phyloP scores from a whole-genome alignment of 225 moss, liverwort and hornwort genomes.

The Physcomitrium patens region DNA sequence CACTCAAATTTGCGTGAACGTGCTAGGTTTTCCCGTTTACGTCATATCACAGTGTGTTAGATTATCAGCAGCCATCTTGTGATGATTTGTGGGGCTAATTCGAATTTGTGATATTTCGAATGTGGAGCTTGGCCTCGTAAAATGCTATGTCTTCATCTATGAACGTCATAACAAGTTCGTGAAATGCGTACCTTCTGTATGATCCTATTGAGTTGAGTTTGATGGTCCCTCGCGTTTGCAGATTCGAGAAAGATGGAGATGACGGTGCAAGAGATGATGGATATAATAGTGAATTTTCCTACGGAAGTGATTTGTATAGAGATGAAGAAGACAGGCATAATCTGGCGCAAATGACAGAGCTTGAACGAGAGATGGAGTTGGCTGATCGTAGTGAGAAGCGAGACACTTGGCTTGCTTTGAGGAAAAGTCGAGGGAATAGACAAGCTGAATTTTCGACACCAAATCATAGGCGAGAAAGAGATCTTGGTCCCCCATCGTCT shows the following conservation, averaged over 20 bases:
- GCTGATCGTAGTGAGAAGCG: constrained; percentile 85
- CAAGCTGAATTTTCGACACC: constrained; percentile 66
- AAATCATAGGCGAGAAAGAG: constrained; percentile 68
- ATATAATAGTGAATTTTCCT: constrained; percentile 93
- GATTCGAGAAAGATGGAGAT: constrained; percentile 93
- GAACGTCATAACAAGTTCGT: too few relatives aligned
- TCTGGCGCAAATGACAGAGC: constrained; percentile 82
- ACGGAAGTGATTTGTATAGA: constrained; percentile 94
- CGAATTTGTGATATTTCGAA: background rate
- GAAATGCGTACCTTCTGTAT: background rate
- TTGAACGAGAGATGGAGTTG: constrained; percentile 90
- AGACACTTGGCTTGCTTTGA: constrained; percentile 87
- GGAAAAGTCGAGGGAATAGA: constrained; percentile 72
- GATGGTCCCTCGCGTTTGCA: constrained; percentile 30
- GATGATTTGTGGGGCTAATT: constrained; percentile 17
- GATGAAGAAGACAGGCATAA: constrained; percentile 85
- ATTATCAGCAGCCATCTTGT: constrained; percentile 14
- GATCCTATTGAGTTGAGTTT: constrained; percentile 12
- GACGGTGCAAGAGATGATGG: constrained; percentile 74
- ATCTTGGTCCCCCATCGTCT: constrained; percentile 87
- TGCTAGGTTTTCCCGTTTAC: constrained; percentile 16
- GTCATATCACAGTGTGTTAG: constrained; percentile 16
- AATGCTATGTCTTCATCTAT: too few relatives aligned
- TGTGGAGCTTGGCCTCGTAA: background rate
- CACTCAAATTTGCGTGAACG: background rate